These are phyloP conservation scores for Fusarium caatingaense DNA, from an alignment of 2,329 filamentous ascomycete genomes.

Conservation along the genomic window DNA sequence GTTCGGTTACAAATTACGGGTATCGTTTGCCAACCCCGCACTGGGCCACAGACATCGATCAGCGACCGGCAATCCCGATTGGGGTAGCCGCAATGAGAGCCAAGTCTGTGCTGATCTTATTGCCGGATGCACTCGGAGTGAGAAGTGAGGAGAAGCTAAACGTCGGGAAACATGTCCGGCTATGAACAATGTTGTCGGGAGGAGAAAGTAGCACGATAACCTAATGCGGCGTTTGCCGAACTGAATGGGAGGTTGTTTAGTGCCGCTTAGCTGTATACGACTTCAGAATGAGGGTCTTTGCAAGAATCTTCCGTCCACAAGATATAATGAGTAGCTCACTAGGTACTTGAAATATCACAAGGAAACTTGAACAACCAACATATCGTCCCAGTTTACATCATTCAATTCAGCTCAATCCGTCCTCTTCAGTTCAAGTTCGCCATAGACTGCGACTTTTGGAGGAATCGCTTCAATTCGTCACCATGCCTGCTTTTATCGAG, in stretches of 20 bases:
- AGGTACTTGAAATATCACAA: background rate
- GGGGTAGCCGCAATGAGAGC: background rate
- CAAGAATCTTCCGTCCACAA: background rate
- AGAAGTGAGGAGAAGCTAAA: background rate
- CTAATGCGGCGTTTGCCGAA: background rate
- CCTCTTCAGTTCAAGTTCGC: background rate
- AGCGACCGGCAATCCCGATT: background rate
- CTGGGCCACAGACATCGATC: background rate
- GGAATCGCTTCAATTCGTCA: background rate
- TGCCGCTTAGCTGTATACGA: background rate
- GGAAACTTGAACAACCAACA: background rate
- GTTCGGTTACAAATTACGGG: background rate
- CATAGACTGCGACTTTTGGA: background rate
- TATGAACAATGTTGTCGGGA: background rate
- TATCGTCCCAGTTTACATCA: background rate
- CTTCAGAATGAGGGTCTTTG: background rate
- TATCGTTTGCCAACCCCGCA: background rate
- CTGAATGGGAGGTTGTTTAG: background rate
- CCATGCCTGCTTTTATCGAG: constrained; percentile 35
- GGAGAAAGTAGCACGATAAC: background rate
- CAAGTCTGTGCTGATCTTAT: background rate
- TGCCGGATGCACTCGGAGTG: background rate
- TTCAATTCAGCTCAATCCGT: background rate
- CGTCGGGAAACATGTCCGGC: background rate
- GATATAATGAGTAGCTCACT: background rate